These are phyloP conservation scores for Carex pumila DNA, from an alignment of 176 grass and related monocot genomes.

Conservation along the genomic window DNA sequence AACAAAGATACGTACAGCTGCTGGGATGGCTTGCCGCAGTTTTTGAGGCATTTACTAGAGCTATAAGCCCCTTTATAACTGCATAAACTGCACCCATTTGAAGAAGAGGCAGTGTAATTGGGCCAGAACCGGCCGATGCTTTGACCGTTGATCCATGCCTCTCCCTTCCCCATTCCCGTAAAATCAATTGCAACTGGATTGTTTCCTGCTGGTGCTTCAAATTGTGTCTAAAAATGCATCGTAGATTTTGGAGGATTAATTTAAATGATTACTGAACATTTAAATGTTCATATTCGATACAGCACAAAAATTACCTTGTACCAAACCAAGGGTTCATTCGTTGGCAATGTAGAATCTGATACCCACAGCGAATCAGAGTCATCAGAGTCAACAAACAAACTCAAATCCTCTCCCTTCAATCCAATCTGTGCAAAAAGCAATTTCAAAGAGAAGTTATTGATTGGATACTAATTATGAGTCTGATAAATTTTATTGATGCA, in stretches of 20 bases:
- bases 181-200: slow-evolving; percentile 91
- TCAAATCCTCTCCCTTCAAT: slow-evolving; percentile 63
- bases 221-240: slow-evolving; percentile 43
- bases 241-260: background rate
- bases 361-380: slow-evolving; percentile 52
- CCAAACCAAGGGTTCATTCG: slow-evolving; percentile 73
- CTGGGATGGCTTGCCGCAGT: slow-evolving; percentile 92
- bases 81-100: slow-evolving; percentile 62
- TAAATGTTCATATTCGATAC: background rate
- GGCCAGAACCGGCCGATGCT: slow-evolving; percentile 98
- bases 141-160: slow-evolving; percentile 92
- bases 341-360: slow-evolving; percentile 56
- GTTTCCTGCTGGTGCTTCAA: slow-evolving; percentile 55
- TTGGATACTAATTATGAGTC: background rate
- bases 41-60: slow-evolving; percentile 76
- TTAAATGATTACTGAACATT: background rate
- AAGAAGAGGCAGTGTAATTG: slow-evolving; percentile 47
- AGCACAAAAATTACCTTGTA: slow-evolving; percentile 62
- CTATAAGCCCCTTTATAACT: slow-evolving; percentile 64
- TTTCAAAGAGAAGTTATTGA: background rate
- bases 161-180: slow-evolving; percentile 88
- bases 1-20: slow-evolving; percentile 41
- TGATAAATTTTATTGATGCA: background rate
- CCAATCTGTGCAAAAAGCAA: slow-evolving; percentile 42
- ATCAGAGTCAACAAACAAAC: slow-evolving; percentile 51